These are phyloP conservation scores for Aspergillus carlsbadensis DNA, from an alignment of 495 filamentous ascomycete species.

Conservation along the genomic window DNA sequence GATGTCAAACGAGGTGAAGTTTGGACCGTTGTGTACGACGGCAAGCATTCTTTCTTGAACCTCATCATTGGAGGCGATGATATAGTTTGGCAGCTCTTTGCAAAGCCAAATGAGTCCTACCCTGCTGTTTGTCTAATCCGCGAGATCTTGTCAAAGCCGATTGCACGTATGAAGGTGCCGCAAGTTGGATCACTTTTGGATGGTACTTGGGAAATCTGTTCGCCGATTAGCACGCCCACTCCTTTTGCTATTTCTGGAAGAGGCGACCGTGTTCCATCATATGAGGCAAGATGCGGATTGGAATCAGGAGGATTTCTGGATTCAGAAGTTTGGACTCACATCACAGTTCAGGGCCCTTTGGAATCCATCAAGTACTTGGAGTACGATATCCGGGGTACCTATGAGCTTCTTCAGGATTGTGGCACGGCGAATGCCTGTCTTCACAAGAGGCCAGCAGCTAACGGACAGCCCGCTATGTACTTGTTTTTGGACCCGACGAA, in stretches of 20 bases:
- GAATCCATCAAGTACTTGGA: constrained; percentile 31
- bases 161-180: constrained; percentile 51
- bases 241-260: constrained; percentile 22
- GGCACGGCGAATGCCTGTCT: constrained; percentile 63
- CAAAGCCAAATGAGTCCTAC: constrained; percentile 37
- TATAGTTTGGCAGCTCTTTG: constrained; percentile 57
- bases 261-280: constrained; percentile 25
- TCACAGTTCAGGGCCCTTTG: constrained; percentile 33
- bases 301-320: constrained; percentile 29
- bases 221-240: constrained; percentile 35
- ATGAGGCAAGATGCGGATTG: constrained; percentile 39
- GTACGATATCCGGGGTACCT: constrained; percentile 52
- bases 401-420: constrained; percentile 58
- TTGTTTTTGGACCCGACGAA: constrained; percentile 65
- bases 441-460: constrained; percentile 39
- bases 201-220: constrained; percentile 54
- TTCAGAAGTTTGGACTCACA: constrained; percentile 40
- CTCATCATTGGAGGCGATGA: constrained; percentile 41
- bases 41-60: constrained; percentile 45
- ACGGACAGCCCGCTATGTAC: constrained; percentile 42
- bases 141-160: constrained; percentile 49
- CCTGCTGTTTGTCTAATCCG: constrained; percentile 43
- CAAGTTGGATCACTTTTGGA: constrained; percentile 26
- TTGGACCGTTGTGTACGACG: constrained; percentile 56
- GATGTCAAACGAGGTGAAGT: constrained; percentile 44